Conservation (phyloP, 345 rosid species). For the Salix brachista region DNA sequence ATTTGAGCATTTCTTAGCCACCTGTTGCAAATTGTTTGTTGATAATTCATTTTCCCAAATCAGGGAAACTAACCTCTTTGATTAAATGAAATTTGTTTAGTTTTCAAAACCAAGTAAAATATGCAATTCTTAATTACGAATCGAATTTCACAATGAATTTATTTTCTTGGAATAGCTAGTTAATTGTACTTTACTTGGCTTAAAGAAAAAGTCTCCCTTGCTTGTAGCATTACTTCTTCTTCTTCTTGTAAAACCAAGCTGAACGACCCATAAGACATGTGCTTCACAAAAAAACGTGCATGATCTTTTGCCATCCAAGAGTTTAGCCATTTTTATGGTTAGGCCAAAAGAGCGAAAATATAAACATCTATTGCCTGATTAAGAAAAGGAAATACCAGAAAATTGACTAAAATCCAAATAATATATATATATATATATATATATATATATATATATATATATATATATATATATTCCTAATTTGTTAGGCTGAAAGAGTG, state of each 20-base stretch:
- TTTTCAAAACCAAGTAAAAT: not conserved
- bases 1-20: slow-evolving; percentile 3
- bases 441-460: too few relatives aligned
- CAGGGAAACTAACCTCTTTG: not conserved
- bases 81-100: not conserved
- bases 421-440: too few relatives aligned
- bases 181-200: not conserved
- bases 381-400: too few relatives aligned
- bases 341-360: too few relatives aligned
- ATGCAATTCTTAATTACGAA: not conserved
- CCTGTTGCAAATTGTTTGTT: slow-evolving; percentile 7
- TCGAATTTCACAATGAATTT: not conserved
- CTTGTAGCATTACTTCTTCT: not conserved
- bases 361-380: too few relatives aligned
- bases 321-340: not conserved
- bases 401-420: too few relatives aligned
- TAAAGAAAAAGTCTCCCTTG: not conserved
- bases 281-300: not conserved
- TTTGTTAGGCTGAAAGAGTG: slow-evolving; percentile 23
- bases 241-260: not conserved
- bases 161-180: not conserved
- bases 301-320: not conserved
- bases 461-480: too few relatives aligned
- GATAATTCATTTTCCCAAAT: not conserved
- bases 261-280: slow-evolving; percentile 3